Conservation (phyloP, 2,329 filamentous ascomycete genomes). For the Colletotrichum sp. region DNA sequence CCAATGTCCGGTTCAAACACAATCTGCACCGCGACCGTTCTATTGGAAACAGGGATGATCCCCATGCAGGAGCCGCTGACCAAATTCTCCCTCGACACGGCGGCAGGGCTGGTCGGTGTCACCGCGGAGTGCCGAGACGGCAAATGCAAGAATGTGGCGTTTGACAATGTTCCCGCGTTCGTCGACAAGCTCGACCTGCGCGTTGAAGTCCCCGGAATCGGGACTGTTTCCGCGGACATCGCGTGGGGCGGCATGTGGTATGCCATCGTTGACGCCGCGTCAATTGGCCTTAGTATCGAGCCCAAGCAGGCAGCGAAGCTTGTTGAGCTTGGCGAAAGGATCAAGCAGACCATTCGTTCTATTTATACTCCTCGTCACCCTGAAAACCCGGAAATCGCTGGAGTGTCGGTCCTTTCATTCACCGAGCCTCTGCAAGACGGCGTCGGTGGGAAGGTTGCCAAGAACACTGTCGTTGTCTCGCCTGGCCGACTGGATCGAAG, state of each 20-base stretch:
- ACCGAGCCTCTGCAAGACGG: slow-evolving; percentile 35
- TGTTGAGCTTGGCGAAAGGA: slow-evolving; percentile 45
- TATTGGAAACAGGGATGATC: slow-evolving; percentile 50
- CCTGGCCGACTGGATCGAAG: slow-evolving; percentile 51
- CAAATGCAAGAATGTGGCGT: slow-evolving; percentile 47
- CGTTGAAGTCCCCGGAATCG: slow-evolving; percentile 45
- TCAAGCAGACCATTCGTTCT: slow-evolving; percentile 42
- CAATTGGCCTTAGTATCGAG: slow-evolving; percentile 38
- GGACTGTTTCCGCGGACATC: slow-evolving; percentile 44
- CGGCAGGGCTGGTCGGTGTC: slow-evolving; percentile 43
- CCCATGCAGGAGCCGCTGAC: slow-evolving; percentile 45
- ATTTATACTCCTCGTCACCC: slow-evolving; percentile 44
- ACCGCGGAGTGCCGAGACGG: slow-evolving; percentile 44
- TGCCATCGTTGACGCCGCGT: slow-evolving; percentile 42
- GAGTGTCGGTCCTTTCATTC: slow-evolving; percentile 43
- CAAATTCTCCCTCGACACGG: slow-evolving; percentile 38
- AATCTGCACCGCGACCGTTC: slow-evolving; percentile 45
- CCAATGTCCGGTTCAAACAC: slow-evolving; percentile 46
- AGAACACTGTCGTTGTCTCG: slow-evolving; percentile 47
- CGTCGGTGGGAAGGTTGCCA: slow-evolving; percentile 31
- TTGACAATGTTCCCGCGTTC: slow-evolving; percentile 51
- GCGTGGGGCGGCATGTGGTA: slow-evolving; percentile 54
- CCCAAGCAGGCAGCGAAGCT: slow-evolving; percentile 36
- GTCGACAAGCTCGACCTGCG: slow-evolving; percentile 41
- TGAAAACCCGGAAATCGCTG: slow-evolving; percentile 43